Evolutionary conservation across 371 early-diverging fungal genomes (phyloP).

Genomic region (Lichtheimia ornata): DNA sequence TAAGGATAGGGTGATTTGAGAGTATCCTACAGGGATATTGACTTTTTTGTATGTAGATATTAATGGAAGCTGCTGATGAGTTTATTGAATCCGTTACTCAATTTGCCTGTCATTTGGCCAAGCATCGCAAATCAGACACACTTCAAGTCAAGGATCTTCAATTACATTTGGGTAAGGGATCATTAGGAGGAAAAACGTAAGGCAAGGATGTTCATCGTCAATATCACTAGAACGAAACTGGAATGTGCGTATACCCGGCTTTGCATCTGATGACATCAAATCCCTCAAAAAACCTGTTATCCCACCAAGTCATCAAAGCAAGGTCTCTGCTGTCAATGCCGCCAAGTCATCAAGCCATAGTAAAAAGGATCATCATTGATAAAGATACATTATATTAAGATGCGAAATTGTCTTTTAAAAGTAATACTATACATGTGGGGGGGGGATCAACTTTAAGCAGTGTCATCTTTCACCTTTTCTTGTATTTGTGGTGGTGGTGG

Average conservation of each 20-base stretch:
- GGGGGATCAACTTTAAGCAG: no score
- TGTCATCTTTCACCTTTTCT: no score
- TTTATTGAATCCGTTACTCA: constrained; percentile 89
- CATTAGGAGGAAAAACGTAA: neutral
- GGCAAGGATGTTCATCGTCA: neutral
- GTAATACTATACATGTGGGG: no score
- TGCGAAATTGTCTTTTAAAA: no score
- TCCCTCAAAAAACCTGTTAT: constrained; percentile 71
- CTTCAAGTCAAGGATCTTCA: constrained; percentile 89
- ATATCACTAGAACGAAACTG: constrained; percentile 80
- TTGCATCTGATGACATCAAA: constrained; percentile 81
- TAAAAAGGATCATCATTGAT: constrained; percentile 3
- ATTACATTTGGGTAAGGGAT: constrained; percentile 76
- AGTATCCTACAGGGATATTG: neutral
- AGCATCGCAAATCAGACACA: constrained; percentile 83
- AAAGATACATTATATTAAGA: no score
- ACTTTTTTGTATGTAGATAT: constrained; percentile 48
- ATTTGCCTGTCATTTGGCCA: constrained; percentile 87
- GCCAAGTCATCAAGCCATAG: constrained; percentile 39
- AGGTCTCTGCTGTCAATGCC: constrained; percentile 67
- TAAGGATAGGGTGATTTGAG: neutral
- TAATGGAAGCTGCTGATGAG: constrained; percentile 89
- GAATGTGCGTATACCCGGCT: constrained; percentile 93
- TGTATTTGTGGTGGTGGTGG: no score
- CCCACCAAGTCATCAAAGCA: constrained; percentile 66